These are phyloP conservation scores for Cytospora chrysosperma DNA, from an alignment of 2,329 filamentous ascomycete species.

Conservation along the genomic window DNA sequence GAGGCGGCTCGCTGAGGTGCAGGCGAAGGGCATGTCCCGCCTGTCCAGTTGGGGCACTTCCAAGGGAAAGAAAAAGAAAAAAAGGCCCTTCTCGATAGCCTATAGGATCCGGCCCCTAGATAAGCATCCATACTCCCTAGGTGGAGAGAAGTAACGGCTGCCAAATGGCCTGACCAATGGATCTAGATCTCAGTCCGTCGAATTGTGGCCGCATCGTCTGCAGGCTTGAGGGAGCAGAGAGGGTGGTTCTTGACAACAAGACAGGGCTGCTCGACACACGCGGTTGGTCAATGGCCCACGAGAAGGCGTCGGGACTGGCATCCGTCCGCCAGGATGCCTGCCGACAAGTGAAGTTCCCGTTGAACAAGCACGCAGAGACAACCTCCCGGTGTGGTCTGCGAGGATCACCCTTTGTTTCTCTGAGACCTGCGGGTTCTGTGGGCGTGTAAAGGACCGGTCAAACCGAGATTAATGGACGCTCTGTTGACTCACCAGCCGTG, in stretches of 20 bases:
- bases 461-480: not conserved
- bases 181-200: not conserved
- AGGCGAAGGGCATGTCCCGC: not conserved
- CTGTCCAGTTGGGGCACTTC: not conserved
- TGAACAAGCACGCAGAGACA: not conserved
- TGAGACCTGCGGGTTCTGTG: not conserved
- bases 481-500: not conserved
- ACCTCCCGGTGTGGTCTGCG: not conserved
- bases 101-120: not conserved
- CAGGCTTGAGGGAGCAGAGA: not conserved
- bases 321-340: no score
- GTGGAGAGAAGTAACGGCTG: not conserved
- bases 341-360: not conserved
- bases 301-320: not conserved
- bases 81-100: not conserved
- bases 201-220: not conserved
- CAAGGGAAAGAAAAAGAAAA: not conserved
- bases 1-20: not conserved
- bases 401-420: not conserved
- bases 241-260: not conserved
- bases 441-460: not conserved
- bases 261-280: not conserved
- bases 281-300: not conserved
- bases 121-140: not conserved
- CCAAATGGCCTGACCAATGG: not conserved